Conservation (phyloP, 2,329 filamentous ascomycete genomes). For the Colletotrichum phormii region DNA sequence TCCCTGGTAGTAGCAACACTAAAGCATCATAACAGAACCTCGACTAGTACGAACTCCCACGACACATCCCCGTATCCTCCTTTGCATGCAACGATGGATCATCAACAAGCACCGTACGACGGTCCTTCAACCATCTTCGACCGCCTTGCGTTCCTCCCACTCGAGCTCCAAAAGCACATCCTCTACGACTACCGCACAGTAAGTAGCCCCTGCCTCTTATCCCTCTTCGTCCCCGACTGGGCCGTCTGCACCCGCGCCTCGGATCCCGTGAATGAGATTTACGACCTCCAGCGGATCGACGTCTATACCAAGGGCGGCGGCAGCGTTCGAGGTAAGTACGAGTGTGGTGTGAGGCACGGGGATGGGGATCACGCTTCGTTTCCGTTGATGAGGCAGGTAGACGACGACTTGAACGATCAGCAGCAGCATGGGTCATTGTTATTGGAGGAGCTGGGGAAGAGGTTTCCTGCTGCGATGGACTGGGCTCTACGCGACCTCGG, state of each 20-base stretch:
- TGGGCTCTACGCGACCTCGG: slow-evolving; percentile 16
- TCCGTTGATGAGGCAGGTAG: background rate
- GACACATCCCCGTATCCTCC: too few relatives aligned
- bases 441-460: background rate
- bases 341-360: background rate
- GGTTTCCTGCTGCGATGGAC: slow-evolving; percentile 1
- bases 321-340: background rate
- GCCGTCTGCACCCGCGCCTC: slow-evolving; percentile 19
- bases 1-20: too few relatives aligned
- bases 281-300: slow-evolving; percentile 28
- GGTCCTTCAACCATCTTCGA: background rate
- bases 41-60: background rate
- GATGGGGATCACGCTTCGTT: background rate
- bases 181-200: slow-evolving; percentile 14
- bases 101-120: too few relatives aligned
- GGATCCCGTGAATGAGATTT: slow-evolving; percentile 17
- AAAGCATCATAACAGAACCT: background rate
- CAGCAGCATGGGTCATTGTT: background rate
- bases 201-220: slow-evolving; percentile 21
- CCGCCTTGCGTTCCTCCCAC: slow-evolving; percentile 16
- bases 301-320: slow-evolving; percentile 11
- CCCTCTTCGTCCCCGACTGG: slow-evolving; percentile 30
- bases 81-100: background rate
- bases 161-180: slow-evolving; percentile 25
- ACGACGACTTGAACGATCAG: background rate